phyloP scores from a whole-genome alignment of 139 green algal genomes.

The Tetraselmis chui region DNA sequence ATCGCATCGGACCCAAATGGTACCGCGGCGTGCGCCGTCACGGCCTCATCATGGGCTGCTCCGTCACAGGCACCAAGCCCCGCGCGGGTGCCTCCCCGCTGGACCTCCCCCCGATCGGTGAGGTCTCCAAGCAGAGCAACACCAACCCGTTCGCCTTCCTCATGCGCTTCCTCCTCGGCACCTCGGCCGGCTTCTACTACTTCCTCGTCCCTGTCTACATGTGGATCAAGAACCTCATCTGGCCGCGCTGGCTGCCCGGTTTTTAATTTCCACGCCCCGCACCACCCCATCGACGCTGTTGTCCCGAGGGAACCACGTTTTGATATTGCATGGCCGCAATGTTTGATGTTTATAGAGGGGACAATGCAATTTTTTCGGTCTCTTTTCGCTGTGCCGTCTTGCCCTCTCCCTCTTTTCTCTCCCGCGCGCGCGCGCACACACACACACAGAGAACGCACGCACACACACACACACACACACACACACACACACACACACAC shows the following conservation, averaged over 20 bases:
- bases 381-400: too few species aligned
- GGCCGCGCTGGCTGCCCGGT: conserved; percentile 27
- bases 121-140: conserved; percentile 43
- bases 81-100: conserved; percentile 67
- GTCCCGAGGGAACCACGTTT: too few species aligned
- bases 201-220: conserved; percentile 81
- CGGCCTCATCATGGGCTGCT: conserved; percentile 96
- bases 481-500: too few species aligned
- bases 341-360: too few species aligned
- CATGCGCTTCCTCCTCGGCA: conserved; percentile 55
- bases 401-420: too few species aligned
- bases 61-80: conserved; percentile 81
- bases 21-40: conserved; percentile 89
- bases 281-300: too few species aligned
- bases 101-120: conserved; percentile 55
- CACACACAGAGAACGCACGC: too few species aligned
- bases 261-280: background rate
- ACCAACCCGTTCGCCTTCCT: conserved; percentile 65
- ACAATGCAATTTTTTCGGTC: too few species aligned
- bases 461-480: too few species aligned
- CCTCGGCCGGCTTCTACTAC: conserved; percentile 75
- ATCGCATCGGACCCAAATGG: conserved; percentile 88
- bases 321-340: too few species aligned
- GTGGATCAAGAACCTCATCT: conserved; percentile 80
- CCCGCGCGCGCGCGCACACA: too few species aligned